Base-by-base conservation (phyloP, 768 basidiomycete genomes). In the Trametes elegans region DNA sequence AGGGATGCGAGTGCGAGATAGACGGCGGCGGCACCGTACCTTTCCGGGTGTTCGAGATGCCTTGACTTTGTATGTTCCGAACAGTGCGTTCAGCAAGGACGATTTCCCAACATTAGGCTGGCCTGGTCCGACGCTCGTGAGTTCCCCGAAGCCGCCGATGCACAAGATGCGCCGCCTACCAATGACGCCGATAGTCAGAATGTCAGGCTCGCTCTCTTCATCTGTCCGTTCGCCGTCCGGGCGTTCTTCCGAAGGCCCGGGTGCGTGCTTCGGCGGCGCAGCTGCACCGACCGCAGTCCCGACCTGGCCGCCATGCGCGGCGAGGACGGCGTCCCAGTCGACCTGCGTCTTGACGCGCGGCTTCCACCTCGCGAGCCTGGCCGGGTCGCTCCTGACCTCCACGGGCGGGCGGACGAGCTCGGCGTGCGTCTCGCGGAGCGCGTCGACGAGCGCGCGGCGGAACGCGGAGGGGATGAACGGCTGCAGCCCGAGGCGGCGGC, bases 31-130 rank as follows among this genome's bases (percentile, higher is more conserved):
- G 27, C 48, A 18, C 45, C 58, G 45, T 38, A 87, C 90, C 78
- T 94, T 95, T 46, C 93, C 93, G 0, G 93, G 91, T 0, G 89
- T 93, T 54, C 84, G 83, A 0, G 90, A 93, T 11, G 92, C 90
- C 57, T 83, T 80, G 4, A 97, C 94, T 68, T 81, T 86, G 43
- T 76, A 79, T 19, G 74, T 71, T 26, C 90, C 93, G 65, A 98
- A 91, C 18, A 98, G 74, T 5, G 95, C 94, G 66, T 98, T 98
- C 48, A 98, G 71, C 5, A 97, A 73, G 0, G 90, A 93, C 1
- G 91, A 93, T 69, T 98, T 98, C 9, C 96, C 96, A 35, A 96
- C 93, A 67, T 98, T 98, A 13, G 95, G 95, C 66, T 96, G 93
- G 31, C 93, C 92, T 87, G 21, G 41, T 19, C 7, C 28, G 43